A percentile compares a stretch with the other conserved stretches of the same genome.
phyloP scores from a whole-genome alignment of 345 rosid species.

The Trapa incisa region DNA sequence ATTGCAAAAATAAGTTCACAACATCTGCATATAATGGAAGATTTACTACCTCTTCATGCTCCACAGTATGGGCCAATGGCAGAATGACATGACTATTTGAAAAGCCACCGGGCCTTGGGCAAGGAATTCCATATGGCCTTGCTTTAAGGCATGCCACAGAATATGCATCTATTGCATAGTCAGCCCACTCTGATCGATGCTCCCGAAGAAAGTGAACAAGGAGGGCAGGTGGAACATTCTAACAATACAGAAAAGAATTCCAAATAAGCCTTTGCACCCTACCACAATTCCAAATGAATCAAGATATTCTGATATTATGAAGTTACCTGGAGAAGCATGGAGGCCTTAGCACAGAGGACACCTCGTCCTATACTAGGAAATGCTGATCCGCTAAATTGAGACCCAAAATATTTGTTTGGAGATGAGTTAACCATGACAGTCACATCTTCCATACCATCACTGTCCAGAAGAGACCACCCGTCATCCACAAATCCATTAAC shows the following conservation, averaged over 20 bases:
- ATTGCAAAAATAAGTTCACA: neutral
- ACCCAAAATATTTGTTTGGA: conserved; percentile 55
- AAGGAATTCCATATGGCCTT: conserved; percentile 74
- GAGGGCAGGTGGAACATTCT: conserved; percentile 89
- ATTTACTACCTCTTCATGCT: conserved; percentile 76
- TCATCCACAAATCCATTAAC: conserved; percentile 87
- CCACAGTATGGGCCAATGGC: conserved; percentile 88
- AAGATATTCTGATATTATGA: neutral
- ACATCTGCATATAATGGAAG: neutral
- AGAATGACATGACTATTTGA: conserved; percentile 85
- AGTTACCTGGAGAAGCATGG: conserved; percentile 85
- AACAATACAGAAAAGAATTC: neutral
- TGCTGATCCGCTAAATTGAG: conserved; percentile 48
- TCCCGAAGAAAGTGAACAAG: conserved; percentile 88
- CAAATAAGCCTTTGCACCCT: neutral
- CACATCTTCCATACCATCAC: conserved; percentile 81
- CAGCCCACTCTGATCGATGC: conserved; percentile 99
- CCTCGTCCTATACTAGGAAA: conserved; percentile 81
- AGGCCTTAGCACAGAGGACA: conserved; percentile 90
- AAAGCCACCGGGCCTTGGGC: conserved; percentile 75
- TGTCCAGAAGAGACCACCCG: conserved; percentile 78
- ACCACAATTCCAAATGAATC: neutral
- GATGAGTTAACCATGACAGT: conserved; percentile 72
- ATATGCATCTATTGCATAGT: conserved; percentile 78
- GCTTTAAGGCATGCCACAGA: conserved; percentile 78